Evolutionary conservation across 2,329 filamentous ascomycete genomes (phyloP), one percentile per base, ranked within the genome.

Genomic region (Phaeophleospora eucalypticola): DNA sequence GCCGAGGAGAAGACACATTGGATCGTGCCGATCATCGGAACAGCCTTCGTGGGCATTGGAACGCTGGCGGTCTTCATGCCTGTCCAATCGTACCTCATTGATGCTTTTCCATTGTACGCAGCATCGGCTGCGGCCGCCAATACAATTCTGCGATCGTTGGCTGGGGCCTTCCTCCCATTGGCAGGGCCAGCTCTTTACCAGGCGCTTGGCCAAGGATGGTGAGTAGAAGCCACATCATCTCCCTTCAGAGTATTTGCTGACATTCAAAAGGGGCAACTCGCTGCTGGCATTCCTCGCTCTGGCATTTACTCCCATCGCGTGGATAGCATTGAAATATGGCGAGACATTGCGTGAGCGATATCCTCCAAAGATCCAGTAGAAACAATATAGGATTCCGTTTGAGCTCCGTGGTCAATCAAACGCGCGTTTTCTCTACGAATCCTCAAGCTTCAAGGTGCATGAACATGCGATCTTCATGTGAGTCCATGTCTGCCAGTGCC

Each of bases 1-100:
- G 52, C 65, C 1, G 34, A 60, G 33, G 36, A 32, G 16, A 38
- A 51, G 4, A 48, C 63, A 7, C 65, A 65, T 51, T 68, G 65
- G 65, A 68, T 68, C 6, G 29, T 45, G 14, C 42, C 47, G 4
- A 46, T 46, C 18, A 40, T 54, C 9, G 39, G 33, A 3, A 17
- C 43, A 12, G 29, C 38, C 8, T 33, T 21, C 14, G 45, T 39
- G 15, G 39, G 36, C 4, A 32, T 43, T 27, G 51, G 51, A 4
- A 35, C 41, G 4, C n/a, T 48, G 14, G 37, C n/a, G 9, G 7
- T 36, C 9, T 51, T 42, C 32, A 21, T 40, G 20, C 19, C 39
- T 8, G 32, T 45, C n/a, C 32, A 32, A 17, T 42, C 36, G 9
- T 53, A 53, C 33, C 9, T 48, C 2, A 32, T 51, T 27, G 51